phyloP scores from a whole-genome alignment of 768 basidiomycete species.

The Mycena kentingensis region DNA sequence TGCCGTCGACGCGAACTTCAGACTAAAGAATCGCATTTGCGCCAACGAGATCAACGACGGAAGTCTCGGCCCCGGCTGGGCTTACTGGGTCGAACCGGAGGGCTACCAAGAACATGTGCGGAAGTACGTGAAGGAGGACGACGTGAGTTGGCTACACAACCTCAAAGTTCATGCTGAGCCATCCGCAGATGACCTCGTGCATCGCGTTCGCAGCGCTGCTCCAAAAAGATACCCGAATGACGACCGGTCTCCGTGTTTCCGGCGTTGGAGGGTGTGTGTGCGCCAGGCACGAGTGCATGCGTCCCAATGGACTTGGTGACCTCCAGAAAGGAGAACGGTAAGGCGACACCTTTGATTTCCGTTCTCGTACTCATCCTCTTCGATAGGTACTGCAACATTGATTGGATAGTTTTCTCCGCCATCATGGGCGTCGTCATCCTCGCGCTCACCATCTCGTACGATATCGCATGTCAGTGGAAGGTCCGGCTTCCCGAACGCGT shows the following conservation, averaged over 20 bases:
- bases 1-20: constrained; percentile 28
- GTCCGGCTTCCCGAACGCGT: constrained; percentile 23
- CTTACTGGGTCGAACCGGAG: constrained; percentile 7
- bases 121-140: constrained; percentile 6
- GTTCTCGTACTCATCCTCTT: neutral
- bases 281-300: constrained; percentile 27
- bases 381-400: constrained; percentile 38
- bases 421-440: constrained; percentile 6
- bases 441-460: constrained; percentile 31
- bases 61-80: neutral
- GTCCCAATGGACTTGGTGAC: constrained; percentile 30
- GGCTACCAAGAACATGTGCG: constrained; percentile 20
- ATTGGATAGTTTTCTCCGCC: constrained; percentile 34
- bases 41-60: neutral
- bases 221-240: constrained; percentile 16
- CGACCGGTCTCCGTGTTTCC: constrained; percentile 27
- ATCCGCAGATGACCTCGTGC: constrained; percentile 26
- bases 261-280: constrained; percentile 29
- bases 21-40: constrained; percentile 16
- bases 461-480: constrained; percentile 37
- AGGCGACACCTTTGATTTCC: constrained; percentile 5
- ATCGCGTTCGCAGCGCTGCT: constrained; percentile 27
- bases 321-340: constrained; percentile 36
- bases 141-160: constrained; percentile 17
- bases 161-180: neutral